Base-by-base conservation (phyloP, 1,284 basidiomycete genomes). In the Bjerkandera adusta region DNA sequence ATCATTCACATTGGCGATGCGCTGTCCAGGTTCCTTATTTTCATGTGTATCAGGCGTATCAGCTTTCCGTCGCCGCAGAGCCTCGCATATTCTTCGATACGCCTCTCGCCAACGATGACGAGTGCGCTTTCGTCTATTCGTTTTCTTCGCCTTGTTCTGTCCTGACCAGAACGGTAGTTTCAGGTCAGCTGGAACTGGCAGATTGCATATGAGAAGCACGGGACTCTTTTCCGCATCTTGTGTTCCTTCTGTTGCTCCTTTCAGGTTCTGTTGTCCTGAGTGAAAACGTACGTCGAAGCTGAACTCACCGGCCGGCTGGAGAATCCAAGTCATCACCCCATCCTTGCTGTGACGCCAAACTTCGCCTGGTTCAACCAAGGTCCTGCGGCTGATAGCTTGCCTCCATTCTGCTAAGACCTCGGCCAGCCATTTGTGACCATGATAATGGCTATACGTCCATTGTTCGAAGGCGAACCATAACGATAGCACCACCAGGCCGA, bases 381-480 rank as follows among this genome's bases (percentile, higher is more conserved):
- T n/a, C n/a, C n/a, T n/a, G n/a, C n/a, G n/a, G n/a, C n/a, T n/a
- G n/a, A n/a, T n/a, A n/a, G n/a, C n/a, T n/a, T n/a, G n/a, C n/a
- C n/a, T n/a, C n/a, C n/a, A n/a, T 10, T 29, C n/a, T 3, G 20
- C 15, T 4, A 51, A 22, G 8, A 44, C 30, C 15, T 51, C 49
- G 6, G 35, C 13, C 4, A 51, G 41, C 45, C 39, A 44, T 32
- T 43, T 33, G 16, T 39, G 35, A 2, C 49, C 49, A 20, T 44
- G 29, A 20, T 47, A 37, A 3, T 39, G 22, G 5, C 26, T 25
- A 22, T 43, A 51, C 12, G 47, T 29, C 49, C 29, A 39, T n/a
- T 24, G 24, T 20, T 51, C 49, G 41, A 18, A 39, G 16, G 30
- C 40, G 21, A 51, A 51, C 45, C 49, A 47, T 1, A 24, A 12